These are phyloP conservation scores for Fusarium caatingaense DNA, from an alignment of 2,329 filamentous ascomycete genomes.

Conservation along the genomic window DNA sequence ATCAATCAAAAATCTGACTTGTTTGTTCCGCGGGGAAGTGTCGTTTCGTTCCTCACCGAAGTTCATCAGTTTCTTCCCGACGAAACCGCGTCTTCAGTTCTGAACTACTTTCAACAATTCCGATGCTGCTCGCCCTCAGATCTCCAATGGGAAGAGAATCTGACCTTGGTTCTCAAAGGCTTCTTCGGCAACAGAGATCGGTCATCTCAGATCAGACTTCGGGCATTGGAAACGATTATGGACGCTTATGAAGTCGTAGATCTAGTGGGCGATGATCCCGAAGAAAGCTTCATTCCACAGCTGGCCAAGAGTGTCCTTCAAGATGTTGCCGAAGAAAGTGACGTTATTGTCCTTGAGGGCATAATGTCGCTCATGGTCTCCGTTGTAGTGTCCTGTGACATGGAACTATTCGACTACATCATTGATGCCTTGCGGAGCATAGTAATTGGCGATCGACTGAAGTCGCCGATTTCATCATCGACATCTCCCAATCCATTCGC, in stretches of 20 bases:
- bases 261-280: constrained; percentile 68
- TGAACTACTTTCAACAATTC: constrained; percentile 76
- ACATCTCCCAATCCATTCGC: constrained; percentile 41
- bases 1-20: constrained; percentile 59
- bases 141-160: constrained; percentile 73
- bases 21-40: constrained; percentile 72
- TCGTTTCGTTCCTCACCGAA: constrained; percentile 73
- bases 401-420: constrained; percentile 69
- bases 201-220: constrained; percentile 70
- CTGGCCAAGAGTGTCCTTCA: constrained; percentile 72
- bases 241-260: constrained; percentile 70
- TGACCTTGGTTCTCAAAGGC: constrained; percentile 68
- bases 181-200: constrained; percentile 73
- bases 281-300: constrained; percentile 66
- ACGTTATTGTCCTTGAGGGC: constrained; percentile 72
- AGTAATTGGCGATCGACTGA: constrained; percentile 61
- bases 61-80: constrained; percentile 73
- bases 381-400: constrained; percentile 70
- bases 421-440: constrained; percentile 64
- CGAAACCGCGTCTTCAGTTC: constrained; percentile 70
- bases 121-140: constrained; percentile 79
- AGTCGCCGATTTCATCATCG: constrained; percentile 55
- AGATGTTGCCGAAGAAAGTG: constrained; percentile 70
- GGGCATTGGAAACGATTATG: constrained; percentile 70
- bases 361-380: constrained; percentile 73